Evolutionary conservation across 2,329 filamentous ascomycete genomes (phyloP).

Genomic region (Thelonectria rubi): DNA sequence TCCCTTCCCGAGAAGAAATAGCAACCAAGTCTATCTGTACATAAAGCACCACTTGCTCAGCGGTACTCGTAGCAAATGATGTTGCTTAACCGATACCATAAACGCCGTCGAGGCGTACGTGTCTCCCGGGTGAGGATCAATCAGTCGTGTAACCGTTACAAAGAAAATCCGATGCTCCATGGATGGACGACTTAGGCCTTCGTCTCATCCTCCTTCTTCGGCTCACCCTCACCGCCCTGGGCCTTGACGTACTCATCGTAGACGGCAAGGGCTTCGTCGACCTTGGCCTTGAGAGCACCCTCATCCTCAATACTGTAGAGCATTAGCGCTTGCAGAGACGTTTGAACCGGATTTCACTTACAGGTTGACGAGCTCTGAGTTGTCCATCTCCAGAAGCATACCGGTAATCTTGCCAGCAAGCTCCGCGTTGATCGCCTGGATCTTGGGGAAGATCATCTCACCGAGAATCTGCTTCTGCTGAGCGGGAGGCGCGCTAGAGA

Average conservation of each 20-base stretch:
- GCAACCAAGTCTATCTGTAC: slow-evolving; percentile 55
- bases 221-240: slow-evolving; percentile 61
- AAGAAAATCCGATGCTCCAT: slow-evolving; percentile 41
- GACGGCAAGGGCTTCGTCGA: slow-evolving; percentile 94
- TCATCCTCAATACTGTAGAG: slow-evolving; percentile 85
- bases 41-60: slow-evolving; percentile 46
- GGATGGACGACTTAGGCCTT: slow-evolving; percentile 49
- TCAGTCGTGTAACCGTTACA: slow-evolving; percentile 44
- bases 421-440: slow-evolving; percentile 91
- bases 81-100: slow-evolving; percentile 41
- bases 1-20: slow-evolving; percentile 50
- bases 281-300: slow-evolving; percentile 88
- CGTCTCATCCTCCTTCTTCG: slow-evolving; percentile 60
- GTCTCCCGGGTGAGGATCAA: slow-evolving; percentile 39
- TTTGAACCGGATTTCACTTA: slow-evolving; percentile 64
- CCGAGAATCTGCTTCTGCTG: slow-evolving; percentile 99
- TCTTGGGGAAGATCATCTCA: slow-evolving; percentile 98
- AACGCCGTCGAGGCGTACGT: slow-evolving; percentile 37
- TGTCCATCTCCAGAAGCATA: slow-evolving; percentile 99
- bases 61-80: slow-evolving; percentile 43
- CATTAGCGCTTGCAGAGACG: slow-evolving; percentile 12
- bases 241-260: slow-evolving; percentile 99
- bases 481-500: slow-evolving; percentile 64
- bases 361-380: slow-evolving; percentile 91
- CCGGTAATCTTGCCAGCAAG: slow-evolving; percentile 99